Conservation (phyloP, 2,329 filamentous ascomycete species). For the Fusarium neocosmosporiellum region DNA sequence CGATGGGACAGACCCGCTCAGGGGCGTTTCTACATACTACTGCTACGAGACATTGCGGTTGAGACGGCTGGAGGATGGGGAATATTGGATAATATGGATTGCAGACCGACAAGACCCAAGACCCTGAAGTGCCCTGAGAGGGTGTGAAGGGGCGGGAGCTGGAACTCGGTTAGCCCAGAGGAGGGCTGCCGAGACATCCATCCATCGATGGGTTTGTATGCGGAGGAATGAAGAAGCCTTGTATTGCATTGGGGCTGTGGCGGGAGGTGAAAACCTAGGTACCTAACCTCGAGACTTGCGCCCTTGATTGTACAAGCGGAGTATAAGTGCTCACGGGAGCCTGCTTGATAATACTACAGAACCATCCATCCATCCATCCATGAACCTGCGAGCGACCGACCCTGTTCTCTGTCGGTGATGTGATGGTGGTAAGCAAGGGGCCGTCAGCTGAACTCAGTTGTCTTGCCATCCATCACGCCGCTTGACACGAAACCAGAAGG, state of each 20-base stretch:
- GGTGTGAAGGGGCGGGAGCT: constrained; percentile 5
- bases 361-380: neutral
- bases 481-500: neutral
- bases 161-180: constrained; percentile 11
- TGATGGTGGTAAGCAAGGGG: constrained; percentile 10
- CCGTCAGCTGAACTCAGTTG: neutral
- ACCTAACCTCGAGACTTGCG: neutral
- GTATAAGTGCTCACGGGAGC: constrained; percentile 8
- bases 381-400: constrained; percentile 26
- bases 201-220: constrained; percentile 1
- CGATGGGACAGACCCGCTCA: constrained; percentile 27
- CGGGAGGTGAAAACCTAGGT: constrained; percentile 4
- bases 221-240: constrained; percentile 24
- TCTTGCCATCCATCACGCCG: neutral
- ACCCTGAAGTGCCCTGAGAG: neutral
- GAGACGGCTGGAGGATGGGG: neutral
- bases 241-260: constrained; percentile 21
- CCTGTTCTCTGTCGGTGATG: neutral
- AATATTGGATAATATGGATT: neutral
- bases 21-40: constrained; percentile 7
- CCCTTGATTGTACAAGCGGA: neutral
- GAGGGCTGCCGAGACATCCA: constrained; percentile 18
- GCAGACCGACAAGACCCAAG: neutral
- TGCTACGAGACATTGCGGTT: constrained; percentile 19
- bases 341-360: constrained; percentile 19